Percentiles rank a stretch among this genome's conserved stretches.
phyloP scores from a whole-genome alignment of 202 grass and related monocot species.

The Panicum virgatum region DNA sequence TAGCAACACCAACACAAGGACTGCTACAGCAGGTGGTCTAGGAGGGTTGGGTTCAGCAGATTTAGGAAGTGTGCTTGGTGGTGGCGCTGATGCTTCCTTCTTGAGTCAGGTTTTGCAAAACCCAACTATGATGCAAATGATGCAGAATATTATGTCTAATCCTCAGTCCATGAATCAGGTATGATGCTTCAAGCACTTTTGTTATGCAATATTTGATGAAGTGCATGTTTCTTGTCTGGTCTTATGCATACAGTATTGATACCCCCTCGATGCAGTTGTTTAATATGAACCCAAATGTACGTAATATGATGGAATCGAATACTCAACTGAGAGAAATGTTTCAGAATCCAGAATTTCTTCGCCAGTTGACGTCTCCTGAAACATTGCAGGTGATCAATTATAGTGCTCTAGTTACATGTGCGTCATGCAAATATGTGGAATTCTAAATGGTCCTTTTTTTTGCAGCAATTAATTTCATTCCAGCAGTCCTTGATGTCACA shows the following conservation, averaged over 20 bases:
- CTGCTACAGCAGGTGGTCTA: conserved; percentile 36
- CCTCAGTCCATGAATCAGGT: conserved; percentile 90
- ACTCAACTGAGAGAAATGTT: conserved; percentile 82
- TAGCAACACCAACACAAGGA: conserved; percentile 39
- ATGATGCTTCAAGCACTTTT: conserved; percentile 23
- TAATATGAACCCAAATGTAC: conserved; percentile 67
- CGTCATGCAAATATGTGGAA: conserved; percentile 14
- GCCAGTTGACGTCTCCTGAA: conserved; percentile 77
- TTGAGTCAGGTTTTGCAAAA: conserved; percentile 78
- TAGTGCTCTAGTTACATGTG: conserved; percentile 18
- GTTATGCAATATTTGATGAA: conserved; percentile 17
- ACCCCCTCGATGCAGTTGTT: conserved; percentile 53
- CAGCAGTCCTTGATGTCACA: conserved; percentile 61
- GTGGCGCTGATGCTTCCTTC: conserved; percentile 58
- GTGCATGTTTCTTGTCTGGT: conserved; percentile 16
- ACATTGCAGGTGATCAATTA: conserved; percentile 71
- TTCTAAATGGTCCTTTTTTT: conserved; percentile 26
- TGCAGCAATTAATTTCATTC: conserved; percentile 72
- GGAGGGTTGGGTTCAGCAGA: conserved; percentile 63
- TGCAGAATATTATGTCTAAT: conserved; percentile 85
- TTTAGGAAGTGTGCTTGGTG: conserved; percentile 54
- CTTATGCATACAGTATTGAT: conserved; percentile 6
- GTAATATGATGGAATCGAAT: conserved; percentile 71
- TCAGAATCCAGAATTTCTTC: conserved; percentile 84
- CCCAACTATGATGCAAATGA: conserved; percentile 81